Percentiles rank a stretch among this genome's conserved stretches.
These are phyloP conservation scores for Babjeviella inositovora DNA, from an alignment of 805 yeast genomes.

Conservation along the genomic window DNA sequence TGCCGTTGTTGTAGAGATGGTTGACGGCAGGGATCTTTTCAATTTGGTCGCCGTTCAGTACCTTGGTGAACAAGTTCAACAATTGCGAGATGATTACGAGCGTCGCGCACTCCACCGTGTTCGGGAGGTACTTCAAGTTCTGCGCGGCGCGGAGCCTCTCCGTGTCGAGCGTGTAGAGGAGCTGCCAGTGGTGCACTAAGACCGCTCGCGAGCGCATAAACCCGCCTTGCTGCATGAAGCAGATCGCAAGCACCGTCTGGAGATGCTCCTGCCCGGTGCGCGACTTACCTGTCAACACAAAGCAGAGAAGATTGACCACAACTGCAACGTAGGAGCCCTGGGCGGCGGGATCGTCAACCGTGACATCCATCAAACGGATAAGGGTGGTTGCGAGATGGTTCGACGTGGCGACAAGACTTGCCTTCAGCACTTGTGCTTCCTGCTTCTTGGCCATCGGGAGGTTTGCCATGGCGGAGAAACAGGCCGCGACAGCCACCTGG, in stretches of 20 bases:
- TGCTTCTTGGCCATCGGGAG: slow-evolving; percentile 31
- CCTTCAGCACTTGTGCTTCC: slow-evolving; percentile 18
- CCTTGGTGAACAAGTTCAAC: slow-evolving; percentile 25
- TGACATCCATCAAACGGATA: slow-evolving; percentile 4
- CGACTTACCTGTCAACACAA: slow-evolving; percentile 7
- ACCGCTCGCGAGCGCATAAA: slow-evolving; percentile 4
- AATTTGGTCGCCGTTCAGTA: slow-evolving; percentile 22
- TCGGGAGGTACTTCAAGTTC: slow-evolving; percentile 15
- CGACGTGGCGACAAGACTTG: slow-evolving; percentile 8
- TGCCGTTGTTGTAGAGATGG: too few relatives aligned
- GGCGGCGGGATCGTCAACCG: slow-evolving; percentile 7
- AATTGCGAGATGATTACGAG: slow-evolving; percentile 22
- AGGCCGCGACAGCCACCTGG: slow-evolving; percentile 22
- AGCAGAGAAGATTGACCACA: slow-evolving; percentile 9
- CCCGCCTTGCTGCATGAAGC: slow-evolving; percentile 4
- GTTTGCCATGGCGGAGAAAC: slow-evolving; percentile 24
- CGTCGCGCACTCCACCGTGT: slow-evolving; percentile 16
- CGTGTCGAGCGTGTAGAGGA: slow-evolving; percentile 7
- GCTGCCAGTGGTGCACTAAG: slow-evolving; percentile 7
- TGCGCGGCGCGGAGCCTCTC: slow-evolving; percentile 12
- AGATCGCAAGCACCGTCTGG: slow-evolving; percentile 3
- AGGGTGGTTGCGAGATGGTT: slow-evolving; percentile 7
- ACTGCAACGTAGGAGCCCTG: slow-evolving; percentile 9
- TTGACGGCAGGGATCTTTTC: too few relatives aligned
- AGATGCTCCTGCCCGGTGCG: slow-evolving; percentile 4